These are phyloP conservation scores for Dunaliella salina DNA, from an alignment of 163 green algal genomes.

Conservation along the genomic window DNA sequence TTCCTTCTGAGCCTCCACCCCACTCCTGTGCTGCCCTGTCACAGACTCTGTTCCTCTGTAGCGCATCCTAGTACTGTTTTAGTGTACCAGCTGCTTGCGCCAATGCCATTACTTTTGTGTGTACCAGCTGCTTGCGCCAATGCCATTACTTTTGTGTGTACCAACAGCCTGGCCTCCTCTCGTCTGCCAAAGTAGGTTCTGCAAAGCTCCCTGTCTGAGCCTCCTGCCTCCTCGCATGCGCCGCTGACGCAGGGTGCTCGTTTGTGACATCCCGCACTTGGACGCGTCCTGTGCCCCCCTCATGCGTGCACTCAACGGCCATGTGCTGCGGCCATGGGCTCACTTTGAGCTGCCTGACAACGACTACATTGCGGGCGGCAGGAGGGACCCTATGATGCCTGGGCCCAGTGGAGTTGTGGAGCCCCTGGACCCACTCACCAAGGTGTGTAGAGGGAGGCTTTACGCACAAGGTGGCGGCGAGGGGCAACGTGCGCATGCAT, in stretches of 20 bases:
- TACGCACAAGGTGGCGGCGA: not conserved
- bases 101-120: too few relatives aligned
- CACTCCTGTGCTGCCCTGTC: too few relatives aligned
- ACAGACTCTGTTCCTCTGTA: too few relatives aligned
- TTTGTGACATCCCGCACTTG: constrained; percentile 57
- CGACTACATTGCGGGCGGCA: constrained; percentile 56
- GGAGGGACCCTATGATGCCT: constrained; percentile 53
- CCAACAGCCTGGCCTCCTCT: too few relatives aligned
- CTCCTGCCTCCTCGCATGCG: constrained; percentile 44
- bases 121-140: too few relatives aligned
- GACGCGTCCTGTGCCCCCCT: constrained; percentile 39
- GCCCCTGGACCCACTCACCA: constrained; percentile 63
- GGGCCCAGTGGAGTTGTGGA: constrained; percentile 49
- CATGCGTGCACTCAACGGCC: constrained; percentile 16
- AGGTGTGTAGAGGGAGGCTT: constrained; percentile 25
- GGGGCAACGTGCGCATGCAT: not conserved
- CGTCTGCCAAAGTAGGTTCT: too few relatives aligned
- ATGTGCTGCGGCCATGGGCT: constrained; percentile 65
- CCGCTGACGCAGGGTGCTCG: constrained; percentile 48
- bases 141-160: too few relatives aligned
- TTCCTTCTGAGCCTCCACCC: too few relatives aligned
- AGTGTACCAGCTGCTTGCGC: too few relatives aligned
- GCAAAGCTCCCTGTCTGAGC: too few relatives aligned
- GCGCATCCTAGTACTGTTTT: too few relatives aligned
- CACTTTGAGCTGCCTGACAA: constrained; percentile 76